A percentile compares a stretch with the other conserved stretches of the same genome.
Evolutionary conservation across 2,329 filamentous ascomycete genomes (phyloP).

Genomic region (Sclerotinia nivalis): DNA sequence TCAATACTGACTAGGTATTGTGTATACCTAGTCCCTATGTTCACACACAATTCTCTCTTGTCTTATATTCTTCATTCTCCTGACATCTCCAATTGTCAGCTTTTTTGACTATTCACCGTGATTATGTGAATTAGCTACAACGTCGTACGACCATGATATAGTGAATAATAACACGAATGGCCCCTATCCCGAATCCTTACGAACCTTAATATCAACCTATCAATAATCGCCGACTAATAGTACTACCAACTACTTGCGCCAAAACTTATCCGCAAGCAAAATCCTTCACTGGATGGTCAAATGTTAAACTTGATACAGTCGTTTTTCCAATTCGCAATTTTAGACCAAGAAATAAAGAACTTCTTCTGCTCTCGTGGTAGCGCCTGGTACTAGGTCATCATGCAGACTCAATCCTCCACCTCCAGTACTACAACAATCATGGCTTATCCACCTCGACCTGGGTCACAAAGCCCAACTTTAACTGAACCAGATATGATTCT

Average conservation of each 20-base stretch:
- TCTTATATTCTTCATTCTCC: slow-evolving; percentile 42
- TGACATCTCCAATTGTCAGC: slow-evolving; percentile 35
- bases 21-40: neutral
- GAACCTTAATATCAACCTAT: neutral
- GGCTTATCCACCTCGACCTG: slow-evolving; percentile 55
- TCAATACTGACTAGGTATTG: neutral
- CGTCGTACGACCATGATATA: neutral
- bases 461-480: slow-evolving; percentile 84
- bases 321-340: neutral
- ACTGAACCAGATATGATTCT: slow-evolving; percentile 96
- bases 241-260: neutral
- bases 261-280: neutral
- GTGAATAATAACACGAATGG: neutral
- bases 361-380: neutral
- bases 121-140: neutral
- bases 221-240: slow-evolving; percentile 2
- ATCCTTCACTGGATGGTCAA: slow-evolving; percentile 8
- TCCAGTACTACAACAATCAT: slow-evolving; percentile 35
- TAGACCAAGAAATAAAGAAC: neutral
- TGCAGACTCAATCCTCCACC: slow-evolving; percentile 36
- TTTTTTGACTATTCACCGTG: neutral
- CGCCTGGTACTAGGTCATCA: slow-evolving; percentile 30
- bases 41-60: slow-evolving; percentile 28
- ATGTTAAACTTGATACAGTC: neutral
- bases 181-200: slow-evolving; percentile 5